phyloP scores from a whole-genome alignment of 1,284 basidiomycete genomes.

The Pseudomicrostroma phylloplanum region DNA sequence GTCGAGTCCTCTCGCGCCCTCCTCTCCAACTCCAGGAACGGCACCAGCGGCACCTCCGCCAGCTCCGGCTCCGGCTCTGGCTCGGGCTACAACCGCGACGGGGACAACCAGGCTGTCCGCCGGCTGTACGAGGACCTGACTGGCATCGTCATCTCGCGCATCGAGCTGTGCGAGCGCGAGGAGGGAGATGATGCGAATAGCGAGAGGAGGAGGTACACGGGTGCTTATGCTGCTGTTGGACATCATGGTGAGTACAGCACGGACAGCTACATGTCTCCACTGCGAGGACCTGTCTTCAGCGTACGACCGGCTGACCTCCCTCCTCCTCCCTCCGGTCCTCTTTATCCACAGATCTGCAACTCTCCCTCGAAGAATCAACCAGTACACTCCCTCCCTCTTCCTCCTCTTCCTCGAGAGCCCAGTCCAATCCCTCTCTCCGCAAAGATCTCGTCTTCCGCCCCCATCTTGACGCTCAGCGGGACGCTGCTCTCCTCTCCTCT shows the following conservation, averaged over 20 bases:
- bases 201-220: conserved; percentile 26
- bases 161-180: conserved; percentile 18
- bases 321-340: not conserved
- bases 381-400: conserved; percentile 6
- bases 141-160: conserved; percentile 36
- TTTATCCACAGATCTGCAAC: conserved; percentile 25
- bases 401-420: not conserved
- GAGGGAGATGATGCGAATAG: conserved; percentile 14
- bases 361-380: conserved; percentile 37
- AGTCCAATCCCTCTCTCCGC: conserved; percentile 12
- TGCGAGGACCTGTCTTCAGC: too few relatives aligned
- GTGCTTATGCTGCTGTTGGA: conserved; percentile 37
- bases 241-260: conserved; percentile 31
- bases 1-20: not conserved
- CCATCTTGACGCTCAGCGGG: conserved; percentile 37
- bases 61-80: conserved; percentile 7
- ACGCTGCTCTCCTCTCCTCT: conserved; percentile 22
- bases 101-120: conserved; percentile 38
- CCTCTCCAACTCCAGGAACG: not conserved
- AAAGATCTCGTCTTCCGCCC: conserved; percentile 45
- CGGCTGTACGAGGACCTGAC: conserved; percentile 49
- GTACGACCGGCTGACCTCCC: too few relatives aligned
- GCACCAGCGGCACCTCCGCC: too few relatives aligned
- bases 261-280: not conserved
- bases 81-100: conserved; percentile 2